phyloP scores from a whole-genome alignment of 148 eudicot genomes.

The Limonium bicolor region DNA sequence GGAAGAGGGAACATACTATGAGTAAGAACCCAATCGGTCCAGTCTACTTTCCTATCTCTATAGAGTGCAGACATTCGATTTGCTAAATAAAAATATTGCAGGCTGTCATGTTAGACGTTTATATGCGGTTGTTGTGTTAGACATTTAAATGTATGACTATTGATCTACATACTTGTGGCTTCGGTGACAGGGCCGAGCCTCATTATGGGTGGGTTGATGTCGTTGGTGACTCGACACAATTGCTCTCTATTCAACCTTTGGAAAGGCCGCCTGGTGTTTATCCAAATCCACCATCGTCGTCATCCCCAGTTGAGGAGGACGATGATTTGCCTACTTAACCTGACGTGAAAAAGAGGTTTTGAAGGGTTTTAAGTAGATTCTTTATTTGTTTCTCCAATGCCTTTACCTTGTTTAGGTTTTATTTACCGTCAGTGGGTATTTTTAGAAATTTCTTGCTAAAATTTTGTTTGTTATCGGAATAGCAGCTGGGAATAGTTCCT shows the following conservation, averaged over 20 bases:
- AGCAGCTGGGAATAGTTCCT: no score
- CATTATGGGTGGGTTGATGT: constrained; percentile 99
- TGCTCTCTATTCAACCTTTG: constrained; percentile 66
- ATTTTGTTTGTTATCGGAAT: no score
- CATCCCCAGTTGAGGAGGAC: constrained; percentile 10
- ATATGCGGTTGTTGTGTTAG: no score
- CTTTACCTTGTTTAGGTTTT: no score
- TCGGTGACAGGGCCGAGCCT: constrained; percentile 62
- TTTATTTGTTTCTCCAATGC: no score
- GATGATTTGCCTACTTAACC: no score
- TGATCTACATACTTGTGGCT: background rate
- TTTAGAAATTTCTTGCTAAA: no score
- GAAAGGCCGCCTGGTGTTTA: constrained; percentile 86
- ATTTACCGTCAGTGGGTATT: no score
- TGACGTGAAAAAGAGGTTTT: no score
- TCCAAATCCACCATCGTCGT: constrained; percentile 43
- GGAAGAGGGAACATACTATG: constrained; percentile 85
- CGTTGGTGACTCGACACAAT: constrained; percentile 81
- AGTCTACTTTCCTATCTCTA: background rate
- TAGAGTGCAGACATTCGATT: background rate
- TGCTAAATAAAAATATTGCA: no score
- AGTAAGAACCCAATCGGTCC: constrained; percentile 72
- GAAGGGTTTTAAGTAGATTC: no score
- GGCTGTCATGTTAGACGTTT: no score
- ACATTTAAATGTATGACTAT: background rate